phyloP scores from a whole-genome alignment of 257 asterid species.

The Haberlea rhodopensis region DNA sequence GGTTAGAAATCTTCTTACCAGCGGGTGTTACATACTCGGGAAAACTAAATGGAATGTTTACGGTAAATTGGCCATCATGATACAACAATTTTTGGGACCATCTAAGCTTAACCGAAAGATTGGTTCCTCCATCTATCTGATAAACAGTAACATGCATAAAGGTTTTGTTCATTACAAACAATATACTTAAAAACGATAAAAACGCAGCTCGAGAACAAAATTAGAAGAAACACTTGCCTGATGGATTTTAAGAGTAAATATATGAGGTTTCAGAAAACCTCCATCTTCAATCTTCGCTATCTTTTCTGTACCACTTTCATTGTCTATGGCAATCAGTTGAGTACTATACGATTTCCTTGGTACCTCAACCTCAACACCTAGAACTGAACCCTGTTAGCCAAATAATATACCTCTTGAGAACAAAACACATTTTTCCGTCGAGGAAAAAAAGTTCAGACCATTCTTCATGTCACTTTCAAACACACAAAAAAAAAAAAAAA shows the following conservation, averaged over 20 bases:
- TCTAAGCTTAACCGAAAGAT: slow-evolving; percentile 62
- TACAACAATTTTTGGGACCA: slow-evolving; percentile 87
- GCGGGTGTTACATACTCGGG: slow-evolving; percentile 88
- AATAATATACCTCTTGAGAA: slow-evolving; percentile 68
- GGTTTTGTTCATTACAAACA: neutral
- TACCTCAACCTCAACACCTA: slow-evolving; percentile 90
- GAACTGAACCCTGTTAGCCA: slow-evolving; percentile 99
- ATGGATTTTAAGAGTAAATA: slow-evolving; percentile 72
- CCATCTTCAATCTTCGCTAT: slow-evolving; percentile 51
- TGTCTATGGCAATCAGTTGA: slow-evolving; percentile 41
- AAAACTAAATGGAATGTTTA: slow-evolving; percentile 77
- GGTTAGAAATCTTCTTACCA: slow-evolving; percentile 75
- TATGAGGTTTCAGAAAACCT: slow-evolving; percentile 61
- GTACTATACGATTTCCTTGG: slow-evolving; percentile 66
- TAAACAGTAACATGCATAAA: slow-evolving; percentile 13
- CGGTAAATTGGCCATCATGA: slow-evolving; percentile 57
- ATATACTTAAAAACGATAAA: neutral
- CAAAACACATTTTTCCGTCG: slow-evolving; percentile 33
- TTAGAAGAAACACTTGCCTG: slow-evolving; percentile 41
- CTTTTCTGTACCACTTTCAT: slow-evolving; percentile 35
- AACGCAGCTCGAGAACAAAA: neutral
- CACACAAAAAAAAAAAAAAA: neutral
- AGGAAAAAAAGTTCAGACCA: slow-evolving; percentile 18
- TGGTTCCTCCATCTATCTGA: slow-evolving; percentile 88
- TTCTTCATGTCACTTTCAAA: neutral